phyloP scores from a whole-genome alignment of 2,329 filamentous ascomycete genomes.

The Epichloe coenophiala region DNA sequence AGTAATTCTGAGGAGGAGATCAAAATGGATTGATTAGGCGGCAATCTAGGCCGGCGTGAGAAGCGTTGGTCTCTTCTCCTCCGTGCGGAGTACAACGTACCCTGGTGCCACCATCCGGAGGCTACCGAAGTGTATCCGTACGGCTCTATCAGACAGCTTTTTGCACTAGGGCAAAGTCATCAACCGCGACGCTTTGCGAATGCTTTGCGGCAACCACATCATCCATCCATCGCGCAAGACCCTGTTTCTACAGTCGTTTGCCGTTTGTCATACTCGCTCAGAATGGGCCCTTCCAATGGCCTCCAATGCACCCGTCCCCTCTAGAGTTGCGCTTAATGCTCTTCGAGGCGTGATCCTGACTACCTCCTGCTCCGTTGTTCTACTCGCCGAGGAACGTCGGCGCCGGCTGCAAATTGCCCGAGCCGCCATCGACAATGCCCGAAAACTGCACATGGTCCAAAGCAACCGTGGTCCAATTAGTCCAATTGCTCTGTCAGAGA shows the following conservation, averaged over 20 bases:
- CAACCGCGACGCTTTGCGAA: not conserved
- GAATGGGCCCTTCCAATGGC: slow-evolving; percentile 27
- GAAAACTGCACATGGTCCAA: slow-evolving; percentile 31
- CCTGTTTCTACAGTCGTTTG: not conserved
- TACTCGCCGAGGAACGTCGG: slow-evolving; percentile 43
- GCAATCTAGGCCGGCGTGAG: too few species aligned
- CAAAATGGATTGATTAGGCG: too few species aligned
- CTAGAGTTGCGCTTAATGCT: slow-evolving; percentile 40
- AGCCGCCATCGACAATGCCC: slow-evolving; percentile 37
- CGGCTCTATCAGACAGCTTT: not conserved
- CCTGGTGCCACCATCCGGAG: too few species aligned
- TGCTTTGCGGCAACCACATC: not conserved
- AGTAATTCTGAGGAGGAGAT: too few species aligned
- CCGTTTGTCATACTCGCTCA: not conserved
- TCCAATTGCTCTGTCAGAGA: slow-evolving; percentile 15
- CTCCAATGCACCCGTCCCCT: slow-evolving; percentile 34
- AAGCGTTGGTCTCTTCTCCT: too few species aligned
- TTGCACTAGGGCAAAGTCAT: not conserved
- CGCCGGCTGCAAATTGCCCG: slow-evolving; percentile 38
- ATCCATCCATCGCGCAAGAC: not conserved
- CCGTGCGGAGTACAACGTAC: not conserved
- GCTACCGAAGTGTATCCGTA: slow-evolving; percentile 1
- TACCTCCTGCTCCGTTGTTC: slow-evolving; percentile 41
- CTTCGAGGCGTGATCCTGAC: slow-evolving; percentile 42
- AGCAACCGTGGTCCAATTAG: slow-evolving; percentile 17